Base-by-base conservation (phyloP, 164 flowering plant genomes). In the Platanus orientalis region DNA sequence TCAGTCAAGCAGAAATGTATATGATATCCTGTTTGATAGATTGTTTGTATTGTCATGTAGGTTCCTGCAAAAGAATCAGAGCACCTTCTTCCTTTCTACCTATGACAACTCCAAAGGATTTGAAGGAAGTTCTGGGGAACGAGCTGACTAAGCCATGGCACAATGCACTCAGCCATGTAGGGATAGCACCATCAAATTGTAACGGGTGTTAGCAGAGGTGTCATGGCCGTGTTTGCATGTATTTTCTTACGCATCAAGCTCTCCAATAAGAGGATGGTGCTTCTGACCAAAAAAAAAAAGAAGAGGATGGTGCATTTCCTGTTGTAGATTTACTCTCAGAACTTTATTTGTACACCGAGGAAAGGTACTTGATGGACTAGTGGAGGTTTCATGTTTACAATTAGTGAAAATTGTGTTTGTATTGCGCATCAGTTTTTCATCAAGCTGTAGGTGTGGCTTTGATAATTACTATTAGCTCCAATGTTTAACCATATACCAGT, bases 31-130 rank as follows among this genome's bases (percentile, higher is more conserved):
- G 42, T 10, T 36, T 36, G 42, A 36, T 36, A 14, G 42, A 36
- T 36, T 7, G 10, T 36, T 36, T 36, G 12, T 36, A 1, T 45
- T 57, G 25, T 44, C 1, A n/a, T 62, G 65, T 86, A 88, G 90
- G 69, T 88, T 78, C 73, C 66, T 88, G 50, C 84, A 81, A 78
- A 85, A 75, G 74, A 78, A 85, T 61, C 90, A 78, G 69, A 77
- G 71, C 62, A 56, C 67, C 3, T 78, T 82, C 63, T 84, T 88
- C 68, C 73, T 78, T 30, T 76, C 87, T 29, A 59, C 83, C 2
- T 85, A 87, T 25, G 73, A 77, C 45, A 60, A 67, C 11, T 54
- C 71, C 1, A 77, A 69, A 67, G 73, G 69, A 54, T 44, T 53
- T 7, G 79, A 68, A 40, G 75, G 68, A 50, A 73, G 69, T 36